Base-by-base conservation (phyloP, 371 early-diverging fungal species). In the Coemansia sp. region DNA sequence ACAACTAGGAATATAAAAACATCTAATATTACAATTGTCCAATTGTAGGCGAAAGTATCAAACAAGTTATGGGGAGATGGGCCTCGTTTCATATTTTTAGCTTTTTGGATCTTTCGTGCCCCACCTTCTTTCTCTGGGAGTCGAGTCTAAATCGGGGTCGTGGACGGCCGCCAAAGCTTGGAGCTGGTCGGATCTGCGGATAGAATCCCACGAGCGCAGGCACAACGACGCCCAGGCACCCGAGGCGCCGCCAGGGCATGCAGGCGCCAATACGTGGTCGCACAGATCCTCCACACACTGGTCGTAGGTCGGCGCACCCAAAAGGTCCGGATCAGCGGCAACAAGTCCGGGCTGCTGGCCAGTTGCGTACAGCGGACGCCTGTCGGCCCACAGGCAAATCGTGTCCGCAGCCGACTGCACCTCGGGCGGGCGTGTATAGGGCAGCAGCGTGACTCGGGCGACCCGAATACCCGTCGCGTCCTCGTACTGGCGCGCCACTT, bases 141-240 rank as follows among this genome's bases (percentile, higher is more conserved):
- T 48, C 38, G 42, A 42, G 42, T 42, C 42, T 4, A 42, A 34
- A n/a, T 33, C 10, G 12, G 35, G 51, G 8, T 35, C 35, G 10
- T n/a, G 38, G 5, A 40, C 20, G 14, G n/a, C 26, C 10, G 41
- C 55, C 4, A 39, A 9, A 1, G 40, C 10, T 9, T 55, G 55
- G 40, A 69, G 56, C 3, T 49, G 49, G 40, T 64, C 59, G 5
- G 71, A 70, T 5, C 74, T 33, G 26, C 74, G 71, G 12, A 74
- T 70, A 20, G 72, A 69, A 34, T 70, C 71, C 74, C 74, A 74
- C 2, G 70, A 43, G 11, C 61, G 41, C 6, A 65, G 14, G 33
- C 65, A 74, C n/a, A 35, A 26, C 1, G 61, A 45, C 43, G 61
- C 34, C 71, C 74, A 70, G 20, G 36, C 51, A 36, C 62, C 70